These are phyloP conservation scores for Coprinopsis sp. DNA, from an alignment of 768 basidiomycete species.

Conservation along the genomic window DNA sequence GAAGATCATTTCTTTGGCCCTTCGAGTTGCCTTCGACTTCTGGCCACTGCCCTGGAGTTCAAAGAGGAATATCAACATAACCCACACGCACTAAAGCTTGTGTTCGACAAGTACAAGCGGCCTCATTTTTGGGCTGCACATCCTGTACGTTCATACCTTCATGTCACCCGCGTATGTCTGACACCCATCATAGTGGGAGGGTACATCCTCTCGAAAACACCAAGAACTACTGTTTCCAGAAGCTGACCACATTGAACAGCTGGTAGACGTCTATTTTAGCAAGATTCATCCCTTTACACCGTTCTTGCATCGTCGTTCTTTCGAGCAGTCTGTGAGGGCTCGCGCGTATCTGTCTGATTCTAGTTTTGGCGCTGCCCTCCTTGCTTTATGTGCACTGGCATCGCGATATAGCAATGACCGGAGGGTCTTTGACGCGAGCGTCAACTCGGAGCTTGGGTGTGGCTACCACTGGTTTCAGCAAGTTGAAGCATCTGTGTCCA, in stretches of 20 bases:
- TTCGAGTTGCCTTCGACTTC: constrained; percentile 1
- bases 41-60: constrained; percentile 9
- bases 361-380: constrained; percentile 44
- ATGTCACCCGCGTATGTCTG: background rate
- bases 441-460: constrained; percentile 32
- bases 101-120: constrained; percentile 2
- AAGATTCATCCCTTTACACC: constrained; percentile 42
- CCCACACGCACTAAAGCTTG: background rate
- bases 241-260: constrained; percentile 32
- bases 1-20: constrained; percentile 8
- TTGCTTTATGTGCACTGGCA: constrained; percentile 55
- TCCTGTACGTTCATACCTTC: constrained; percentile 2
- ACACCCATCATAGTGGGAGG: constrained; percentile 25
- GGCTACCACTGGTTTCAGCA: constrained; percentile 52
- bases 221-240: constrained; percentile 33
- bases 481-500: constrained; percentile 50
- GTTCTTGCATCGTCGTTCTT: constrained; percentile 55
- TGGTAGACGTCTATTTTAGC: constrained; percentile 54
- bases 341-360: constrained; percentile 39
- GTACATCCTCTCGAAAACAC: constrained; percentile 5
- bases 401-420: constrained; percentile 47
- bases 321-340: constrained; percentile 38
- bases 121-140: constrained; percentile 9
- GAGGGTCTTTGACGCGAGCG: constrained; percentile 22
- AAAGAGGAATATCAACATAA: background rate